Evolutionary conservation across 2,329 filamentous ascomycete species (phyloP).

Genomic region (Exophiala sideris): DNA sequence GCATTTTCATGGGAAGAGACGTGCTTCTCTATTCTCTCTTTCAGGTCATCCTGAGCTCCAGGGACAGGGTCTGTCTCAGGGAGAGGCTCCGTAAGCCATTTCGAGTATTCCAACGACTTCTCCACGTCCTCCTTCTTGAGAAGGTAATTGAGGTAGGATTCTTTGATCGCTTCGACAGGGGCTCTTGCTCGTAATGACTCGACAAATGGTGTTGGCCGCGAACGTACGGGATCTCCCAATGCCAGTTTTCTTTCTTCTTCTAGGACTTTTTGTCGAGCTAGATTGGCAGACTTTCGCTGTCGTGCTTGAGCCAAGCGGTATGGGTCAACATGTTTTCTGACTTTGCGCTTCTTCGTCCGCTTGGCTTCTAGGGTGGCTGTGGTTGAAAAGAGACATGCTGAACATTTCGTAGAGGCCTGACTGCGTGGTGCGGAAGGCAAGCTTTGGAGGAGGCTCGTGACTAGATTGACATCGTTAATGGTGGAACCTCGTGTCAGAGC

Average conservation of each 20-base stretch:
- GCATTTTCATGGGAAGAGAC: conserved; percentile 64
- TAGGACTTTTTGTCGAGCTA: conserved; percentile 70
- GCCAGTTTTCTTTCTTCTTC: conserved; percentile 60
- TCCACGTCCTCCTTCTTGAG: conserved; percentile 66
- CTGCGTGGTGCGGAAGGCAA: conserved; percentile 22
- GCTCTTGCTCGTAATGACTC: conserved; percentile 61
- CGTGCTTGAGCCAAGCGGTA: conserved; percentile 77
- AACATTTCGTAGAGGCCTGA: conserved; percentile 27
- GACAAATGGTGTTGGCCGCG: conserved; percentile 75
- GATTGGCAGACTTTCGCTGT: conserved; percentile 78
- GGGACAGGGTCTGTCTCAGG: conserved; percentile 10
- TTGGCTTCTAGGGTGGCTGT: conserved; percentile 46
- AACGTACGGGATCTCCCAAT: conserved; percentile 75
- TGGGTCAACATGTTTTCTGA: conserved; percentile 55
- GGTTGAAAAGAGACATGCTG: conserved; percentile 42
- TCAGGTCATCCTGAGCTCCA: conserved; percentile 41
- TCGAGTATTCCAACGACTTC: conserved; percentile 63
- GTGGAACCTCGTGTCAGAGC: not conserved
- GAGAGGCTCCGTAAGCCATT: conserved; percentile 54
- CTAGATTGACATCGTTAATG: conserved; percentile 15
- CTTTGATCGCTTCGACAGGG: conserved; percentile 24
- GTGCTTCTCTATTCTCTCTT: conserved; percentile 29
- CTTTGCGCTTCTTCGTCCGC: conserved; percentile 22
- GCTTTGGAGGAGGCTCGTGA: conserved; percentile 26
- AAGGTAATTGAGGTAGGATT: conserved; percentile 67